phyloP scores from a whole-genome alignment of 257 asterid species.

The Salvia rosmarinus region DNA sequence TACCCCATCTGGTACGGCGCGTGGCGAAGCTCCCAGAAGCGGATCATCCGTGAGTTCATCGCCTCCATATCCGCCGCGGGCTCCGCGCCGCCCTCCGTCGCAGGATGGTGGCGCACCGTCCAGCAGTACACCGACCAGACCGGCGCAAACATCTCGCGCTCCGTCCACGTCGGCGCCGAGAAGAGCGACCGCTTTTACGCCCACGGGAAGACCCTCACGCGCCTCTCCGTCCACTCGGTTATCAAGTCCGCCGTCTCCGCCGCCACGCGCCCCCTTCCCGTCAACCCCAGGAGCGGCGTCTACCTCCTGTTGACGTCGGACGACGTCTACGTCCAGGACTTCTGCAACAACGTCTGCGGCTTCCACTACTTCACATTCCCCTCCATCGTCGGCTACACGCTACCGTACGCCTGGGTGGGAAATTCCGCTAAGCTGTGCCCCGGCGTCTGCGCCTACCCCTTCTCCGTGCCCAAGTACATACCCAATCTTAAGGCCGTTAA shows the following conservation, averaged over 20 bases:
- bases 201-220: constrained; percentile 62
- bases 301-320: constrained; percentile 70
- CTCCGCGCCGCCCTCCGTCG: constrained; percentile 55
- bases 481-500: constrained; percentile 57
- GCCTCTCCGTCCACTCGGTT: constrained; percentile 66
- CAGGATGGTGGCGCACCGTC: constrained; percentile 83
- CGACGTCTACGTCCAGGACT: constrained; percentile 71
- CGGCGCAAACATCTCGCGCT: constrained; percentile 63
- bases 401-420: constrained; percentile 89
- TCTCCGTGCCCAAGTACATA: constrained; percentile 63
- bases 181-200: constrained; percentile 65
- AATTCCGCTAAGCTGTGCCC: constrained; percentile 77
- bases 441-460: constrained; percentile 74
- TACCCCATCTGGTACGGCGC: constrained; percentile 89
- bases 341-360: constrained; percentile 73
- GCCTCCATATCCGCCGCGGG: constrained; percentile 59
- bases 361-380: constrained; percentile 89
- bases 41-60: constrained; percentile 81
- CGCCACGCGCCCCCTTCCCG: constrained; percentile 63
- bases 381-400: constrained; percentile 78
- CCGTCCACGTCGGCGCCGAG: constrained; percentile 57
- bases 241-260: constrained; percentile 67
- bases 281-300: constrained; percentile 64
- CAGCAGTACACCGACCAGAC: constrained; percentile 79
- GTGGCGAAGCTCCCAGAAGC: constrained; percentile 70